phyloP scores from a whole-genome alignment of 1,284 basidiomycete genomes.

The Puccinia polysora region DNA sequence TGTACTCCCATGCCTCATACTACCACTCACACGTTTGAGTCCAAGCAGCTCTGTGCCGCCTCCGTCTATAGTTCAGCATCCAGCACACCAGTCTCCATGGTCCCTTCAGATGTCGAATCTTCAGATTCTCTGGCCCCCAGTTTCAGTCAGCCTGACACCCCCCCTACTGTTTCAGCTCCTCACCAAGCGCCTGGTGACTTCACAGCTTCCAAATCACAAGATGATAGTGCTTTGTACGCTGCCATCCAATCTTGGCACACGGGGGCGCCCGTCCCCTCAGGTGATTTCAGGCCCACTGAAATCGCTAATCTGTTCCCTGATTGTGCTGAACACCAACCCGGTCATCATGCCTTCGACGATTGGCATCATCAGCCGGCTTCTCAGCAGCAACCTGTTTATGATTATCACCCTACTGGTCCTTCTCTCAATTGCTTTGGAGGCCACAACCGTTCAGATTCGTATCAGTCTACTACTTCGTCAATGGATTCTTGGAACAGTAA shows the following conservation, averaged over 20 bases:
- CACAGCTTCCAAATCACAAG: neutral
- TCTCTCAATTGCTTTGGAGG: neutral
- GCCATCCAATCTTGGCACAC: neutral
- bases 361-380: slow-evolving; percentile 3
- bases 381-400: neutral
- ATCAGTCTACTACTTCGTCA: slow-evolving; percentile 28
- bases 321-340: neutral
- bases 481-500: slow-evolving; percentile 8
- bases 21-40: neutral
- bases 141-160: neutral
- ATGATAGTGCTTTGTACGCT: neutral
- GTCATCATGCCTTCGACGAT: neutral
- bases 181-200: neutral
- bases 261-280: neutral
- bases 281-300: neutral
- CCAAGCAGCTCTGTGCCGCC: neutral
- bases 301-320: neutral
- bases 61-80: slow-evolving; percentile 4
- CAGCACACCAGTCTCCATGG: neutral
- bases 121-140: neutral
- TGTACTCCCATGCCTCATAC: slow-evolving; percentile 15
- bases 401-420: neutral
- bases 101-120: neutral
- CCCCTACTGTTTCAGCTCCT: neutral
- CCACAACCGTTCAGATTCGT: slow-evolving; percentile 19